phyloP scores from a whole-genome alignment of 2,329 filamentous ascomycete species.

The Dactylellina drechsleri region DNA sequence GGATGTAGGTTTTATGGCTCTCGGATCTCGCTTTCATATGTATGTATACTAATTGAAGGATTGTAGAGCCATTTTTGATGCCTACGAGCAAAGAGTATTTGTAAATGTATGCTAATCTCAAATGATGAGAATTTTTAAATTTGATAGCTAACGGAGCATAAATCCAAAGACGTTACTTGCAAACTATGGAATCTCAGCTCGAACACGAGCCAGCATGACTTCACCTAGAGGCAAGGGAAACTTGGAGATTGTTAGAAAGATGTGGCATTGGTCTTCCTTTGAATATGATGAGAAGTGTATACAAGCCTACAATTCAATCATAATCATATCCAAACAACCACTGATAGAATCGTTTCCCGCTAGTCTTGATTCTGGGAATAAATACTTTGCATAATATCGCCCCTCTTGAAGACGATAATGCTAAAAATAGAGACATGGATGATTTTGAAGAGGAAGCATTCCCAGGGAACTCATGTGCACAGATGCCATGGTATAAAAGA shows the following conservation, averaged over 20 bases:
- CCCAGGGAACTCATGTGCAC: not conserved
- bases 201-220: constrained; percentile 37
- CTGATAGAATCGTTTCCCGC: not conserved
- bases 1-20: constrained; percentile 34
- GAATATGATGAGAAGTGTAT: constrained; percentile 52
- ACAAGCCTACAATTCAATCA: not conserved
- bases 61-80: constrained; percentile 44
- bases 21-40: not conserved
- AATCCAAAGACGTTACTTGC: constrained; percentile 25
- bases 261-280: constrained; percentile 53
- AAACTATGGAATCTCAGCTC: constrained; percentile 41
- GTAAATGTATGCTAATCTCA: constrained; percentile 25
- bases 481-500: constrained; percentile 26
- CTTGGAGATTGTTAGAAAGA: constrained; percentile 48
- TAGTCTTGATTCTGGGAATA: constrained; percentile 40
- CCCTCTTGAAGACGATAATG: constrained; percentile 7
- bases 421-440: not conserved
- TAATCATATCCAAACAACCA: no score
- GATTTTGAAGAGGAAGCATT: constrained; percentile 5
- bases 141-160: not conserved
- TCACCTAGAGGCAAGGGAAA: constrained; percentile 45
- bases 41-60: no score
- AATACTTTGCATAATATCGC: constrained; percentile 47
- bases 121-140: not conserved
- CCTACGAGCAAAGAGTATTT: constrained; percentile 38